Evolutionary conservation across 805 yeast genomes (phyloP).

Genomic region (Ogataea parapolymorpha): DNA sequence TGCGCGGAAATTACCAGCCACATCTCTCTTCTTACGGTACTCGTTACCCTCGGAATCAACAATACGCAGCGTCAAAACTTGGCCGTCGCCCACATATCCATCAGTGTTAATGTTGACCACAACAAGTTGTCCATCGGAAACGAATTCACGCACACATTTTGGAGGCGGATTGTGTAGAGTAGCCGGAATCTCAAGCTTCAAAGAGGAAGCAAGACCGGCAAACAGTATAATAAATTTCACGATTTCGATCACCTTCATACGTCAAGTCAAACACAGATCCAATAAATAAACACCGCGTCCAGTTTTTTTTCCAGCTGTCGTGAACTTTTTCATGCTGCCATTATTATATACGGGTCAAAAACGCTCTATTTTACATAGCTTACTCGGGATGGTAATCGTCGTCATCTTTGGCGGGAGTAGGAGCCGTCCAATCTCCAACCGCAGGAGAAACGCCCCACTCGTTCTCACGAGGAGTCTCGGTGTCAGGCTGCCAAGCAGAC

Average conservation of each 20-base stretch:
- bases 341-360: conserved; percentile 1
- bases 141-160: conserved; percentile 90
- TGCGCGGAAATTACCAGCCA: conserved; percentile 67
- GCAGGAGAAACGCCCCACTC: conserved; percentile 45
- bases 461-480: conserved; percentile 19
- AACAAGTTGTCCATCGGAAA: conserved; percentile 77
- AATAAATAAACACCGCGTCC: conserved; percentile 10
- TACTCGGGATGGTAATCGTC: conserved; percentile 24
- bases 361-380: not conserved
- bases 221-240: conserved; percentile 4
- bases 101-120: conserved; percentile 75
- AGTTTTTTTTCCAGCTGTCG: conserved; percentile 4
- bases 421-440: conserved; percentile 45
- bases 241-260: conserved; percentile 5
- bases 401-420: conserved; percentile 39
- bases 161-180: conserved; percentile 39
- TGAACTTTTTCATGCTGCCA: conserved; percentile 5
- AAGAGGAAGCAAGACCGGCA: conserved; percentile 13
- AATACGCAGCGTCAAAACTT: conserved; percentile 62
- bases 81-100: conserved; percentile 87
- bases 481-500: conserved; percentile 41
- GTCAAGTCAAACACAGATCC: conserved; percentile 6
- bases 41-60: conserved; percentile 83
- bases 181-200: conserved; percentile 34
- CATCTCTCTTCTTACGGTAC: conserved; percentile 70